phyloP scores from a whole-genome alignment of 108 stramenopile species.

The Ochromonas danica region DNA sequence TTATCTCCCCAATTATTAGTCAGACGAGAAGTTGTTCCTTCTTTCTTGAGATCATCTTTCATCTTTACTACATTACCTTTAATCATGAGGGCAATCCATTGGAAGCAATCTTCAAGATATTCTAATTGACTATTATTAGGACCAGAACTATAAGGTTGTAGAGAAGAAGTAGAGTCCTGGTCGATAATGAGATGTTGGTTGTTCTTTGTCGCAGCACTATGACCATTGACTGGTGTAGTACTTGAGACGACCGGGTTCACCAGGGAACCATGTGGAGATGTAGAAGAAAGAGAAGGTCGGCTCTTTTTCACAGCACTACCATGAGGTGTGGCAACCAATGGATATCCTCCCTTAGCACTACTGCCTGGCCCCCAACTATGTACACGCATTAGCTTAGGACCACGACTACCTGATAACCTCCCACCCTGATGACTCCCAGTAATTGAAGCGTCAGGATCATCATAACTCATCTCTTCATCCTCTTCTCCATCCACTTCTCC shows the following conservation, averaged over 20 bases:
- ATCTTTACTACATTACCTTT: conserved; percentile 2
- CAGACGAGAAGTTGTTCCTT: conserved; percentile 10
- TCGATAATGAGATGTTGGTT: not conserved
- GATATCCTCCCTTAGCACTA: too few relatives aligned
- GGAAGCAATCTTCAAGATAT: conserved; percentile 37
- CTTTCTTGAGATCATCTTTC: conserved; percentile 36
- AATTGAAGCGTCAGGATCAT: too few relatives aligned
- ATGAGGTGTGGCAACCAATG: too few relatives aligned
- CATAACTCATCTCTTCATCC: too few relatives aligned
- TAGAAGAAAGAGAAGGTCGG: too few relatives aligned
- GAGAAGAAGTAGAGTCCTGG: not conserved
- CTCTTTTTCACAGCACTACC: too few relatives aligned
- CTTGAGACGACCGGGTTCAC: not conserved
- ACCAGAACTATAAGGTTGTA: not conserved
- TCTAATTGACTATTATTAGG: conserved; percentile 22
- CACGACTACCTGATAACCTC: too few relatives aligned
- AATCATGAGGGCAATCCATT: conserved; percentile 25
- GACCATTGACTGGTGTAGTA: too few relatives aligned
- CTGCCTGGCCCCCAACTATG: too few relatives aligned
- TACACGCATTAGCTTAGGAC: too few relatives aligned
- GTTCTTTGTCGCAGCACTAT: not conserved
- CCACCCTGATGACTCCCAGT: too few relatives aligned
- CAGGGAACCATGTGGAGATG: not conserved
- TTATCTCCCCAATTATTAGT: not conserved
- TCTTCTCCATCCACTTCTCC: not conserved